Base-by-base conservation (phyloP, 331 rosid genomes). In the Acacia concinna region DNA sequence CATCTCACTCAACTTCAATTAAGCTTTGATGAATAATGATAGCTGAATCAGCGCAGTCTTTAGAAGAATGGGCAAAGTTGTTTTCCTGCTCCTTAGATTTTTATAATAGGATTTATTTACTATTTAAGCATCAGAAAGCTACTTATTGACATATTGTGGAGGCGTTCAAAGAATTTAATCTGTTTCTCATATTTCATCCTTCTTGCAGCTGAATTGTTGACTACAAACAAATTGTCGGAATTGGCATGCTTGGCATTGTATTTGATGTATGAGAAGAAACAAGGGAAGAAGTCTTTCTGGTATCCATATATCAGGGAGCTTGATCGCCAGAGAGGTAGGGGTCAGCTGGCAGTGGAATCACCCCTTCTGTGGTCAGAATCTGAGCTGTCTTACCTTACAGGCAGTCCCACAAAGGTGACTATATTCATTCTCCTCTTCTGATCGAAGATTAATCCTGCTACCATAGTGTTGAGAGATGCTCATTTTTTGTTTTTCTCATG, bases 171-270 rank as follows among this genome's bases (percentile, higher is more conserved):
- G 41, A 54, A 34, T 75, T 64, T 37, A 20, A 79, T 69, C 75
- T 69, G 68, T 71, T 21, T 66, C 34, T 66, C 20, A 11, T 41
- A 74, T 23, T 82, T 82, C 84, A 70, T 77, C 81, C 44, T 75
- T 81, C 66, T 30, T 81, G 89, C 92, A 96, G 99, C 99, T 63
- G 99, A 96, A 87, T 85, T 96, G 70, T 83, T 96, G 80, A 96
- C 99, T 37, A 93, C 99, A 38, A 96, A 91, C 84, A 93, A 96
- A 83, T 86, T 96, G 85, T 96, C 99, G 2, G 98, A 96, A 87
- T 84, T 96, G 91, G 99, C 99, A n/a, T 96, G 99, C 89, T 84
- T 96, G 90, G 99, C 99, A 49, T 87, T 96, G 85, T 96, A 96
- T 89, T 82, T 96, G 85, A 96, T 96, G 99, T 96, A 96, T 63